Evolutionary conservation across 2,329 filamentous ascomycete genomes (phyloP).

Genomic region (Ascochyta clinopodiicola): DNA sequence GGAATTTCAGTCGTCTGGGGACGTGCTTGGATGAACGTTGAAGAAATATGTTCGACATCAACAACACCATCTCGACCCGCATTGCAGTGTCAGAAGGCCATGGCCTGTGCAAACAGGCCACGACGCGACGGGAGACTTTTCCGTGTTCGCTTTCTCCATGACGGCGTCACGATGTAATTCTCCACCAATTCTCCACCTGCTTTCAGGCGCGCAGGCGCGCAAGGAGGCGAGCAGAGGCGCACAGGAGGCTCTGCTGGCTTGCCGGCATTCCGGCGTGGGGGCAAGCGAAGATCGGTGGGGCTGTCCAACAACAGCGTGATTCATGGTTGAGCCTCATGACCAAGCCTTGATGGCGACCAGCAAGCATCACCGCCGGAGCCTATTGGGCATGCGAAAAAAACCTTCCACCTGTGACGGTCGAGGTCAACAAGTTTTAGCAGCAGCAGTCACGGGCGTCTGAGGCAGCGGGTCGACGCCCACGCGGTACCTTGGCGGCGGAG

Average conservation of each 20-base stretch:
- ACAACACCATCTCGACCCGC: conserved; percentile 1
- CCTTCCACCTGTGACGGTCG: neutral
- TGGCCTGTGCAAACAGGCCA: neutral
- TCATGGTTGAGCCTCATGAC: neutral
- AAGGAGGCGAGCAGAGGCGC: neutral
- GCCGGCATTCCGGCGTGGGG: conserved; percentile 15
- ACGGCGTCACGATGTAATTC: conserved; percentile 18
- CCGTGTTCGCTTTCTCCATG: conserved; percentile 6
- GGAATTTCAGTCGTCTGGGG: neutral
- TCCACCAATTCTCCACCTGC: conserved; percentile 15
- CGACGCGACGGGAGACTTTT: conserved; percentile 1
- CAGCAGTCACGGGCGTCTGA: neutral
- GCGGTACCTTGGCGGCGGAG: conserved; percentile 16
- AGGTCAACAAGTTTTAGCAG: conserved; percentile 10
- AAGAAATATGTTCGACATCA: neutral
- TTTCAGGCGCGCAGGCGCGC: neutral
- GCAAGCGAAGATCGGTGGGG: conserved; percentile 15
- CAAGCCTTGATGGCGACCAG: neutral
- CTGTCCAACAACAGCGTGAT: conserved; percentile 6
- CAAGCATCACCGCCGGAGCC: neutral
- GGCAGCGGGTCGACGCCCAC: neutral
- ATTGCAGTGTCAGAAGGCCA: neutral
- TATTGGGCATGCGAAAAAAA: neutral
- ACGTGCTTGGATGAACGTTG: neutral
- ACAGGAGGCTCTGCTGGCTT: conserved; percentile 19